phyloP scores from a whole-genome alignment of 192 early-diverging fungal genomes.

The Rhizophagus sp. region DNA sequence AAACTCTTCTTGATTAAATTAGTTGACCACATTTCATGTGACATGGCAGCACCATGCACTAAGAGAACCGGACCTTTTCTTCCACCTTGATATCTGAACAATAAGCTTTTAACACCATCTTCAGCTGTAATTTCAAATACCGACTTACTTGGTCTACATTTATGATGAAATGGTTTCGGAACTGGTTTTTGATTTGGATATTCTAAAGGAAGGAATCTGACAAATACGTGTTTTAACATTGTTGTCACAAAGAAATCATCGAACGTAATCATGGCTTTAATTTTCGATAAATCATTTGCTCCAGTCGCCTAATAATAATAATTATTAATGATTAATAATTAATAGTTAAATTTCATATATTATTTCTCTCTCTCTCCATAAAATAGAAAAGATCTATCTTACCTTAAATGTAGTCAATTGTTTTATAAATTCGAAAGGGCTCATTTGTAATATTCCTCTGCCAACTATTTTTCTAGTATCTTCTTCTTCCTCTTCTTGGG shows the following conservation, averaged over 20 bases:
- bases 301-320: slow-evolving; percentile 25
- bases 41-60: slow-evolving; percentile 46
- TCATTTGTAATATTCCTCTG: slow-evolving; percentile 39
- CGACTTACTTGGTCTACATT: slow-evolving; percentile 19
- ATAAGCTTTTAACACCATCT: slow-evolving; percentile 37
- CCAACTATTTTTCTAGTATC: slow-evolving; percentile 37
- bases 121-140: slow-evolving; percentile 33
- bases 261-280: slow-evolving; percentile 31
- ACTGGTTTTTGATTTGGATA: slow-evolving; percentile 28
- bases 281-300: slow-evolving; percentile 18
- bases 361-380: background rate
- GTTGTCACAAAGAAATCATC: slow-evolving; percentile 22
- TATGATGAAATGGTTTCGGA: slow-evolving; percentile 34
- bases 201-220: slow-evolving; percentile 39
- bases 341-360: background rate
- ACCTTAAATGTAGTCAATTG: slow-evolving; percentile 37
- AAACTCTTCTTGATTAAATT: slow-evolving; percentile 40
- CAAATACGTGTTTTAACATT: slow-evolving; percentile 33
- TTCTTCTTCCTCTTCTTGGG: slow-evolving; percentile 34
- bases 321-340: background rate
- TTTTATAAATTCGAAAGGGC: slow-evolving; percentile 32
- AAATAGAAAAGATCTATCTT: slow-evolving; percentile 1
- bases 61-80: slow-evolving; percentile 42
- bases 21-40: slow-evolving; percentile 45
- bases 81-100: slow-evolving; percentile 41